These are phyloP conservation scores for Suillus bovinus DNA, from an alignment of 768 basidiomycete genomes.

Conservation along the genomic window DNA sequence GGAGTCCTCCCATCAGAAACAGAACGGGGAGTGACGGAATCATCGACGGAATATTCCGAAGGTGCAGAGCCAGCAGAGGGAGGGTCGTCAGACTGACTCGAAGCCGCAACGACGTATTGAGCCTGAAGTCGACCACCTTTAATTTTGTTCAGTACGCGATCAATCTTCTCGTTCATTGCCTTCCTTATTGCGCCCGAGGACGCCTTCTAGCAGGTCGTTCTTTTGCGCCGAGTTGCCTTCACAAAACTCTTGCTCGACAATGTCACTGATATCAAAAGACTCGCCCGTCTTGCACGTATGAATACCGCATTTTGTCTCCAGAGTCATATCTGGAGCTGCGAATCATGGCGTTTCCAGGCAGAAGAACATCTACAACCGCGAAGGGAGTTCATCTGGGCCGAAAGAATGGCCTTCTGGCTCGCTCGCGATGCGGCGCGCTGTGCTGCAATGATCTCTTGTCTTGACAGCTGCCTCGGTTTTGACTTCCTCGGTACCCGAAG, in stretches of 20 bases:
- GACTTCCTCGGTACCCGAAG: conserved; percentile 31
- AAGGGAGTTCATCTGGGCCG: conserved; percentile 79
- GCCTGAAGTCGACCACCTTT: conserved; percentile 55
- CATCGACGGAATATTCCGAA: conserved; percentile 57
- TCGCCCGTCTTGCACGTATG: conserved; percentile 93
- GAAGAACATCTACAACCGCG: conserved; percentile 87
- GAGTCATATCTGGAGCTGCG: conserved; percentile 78
- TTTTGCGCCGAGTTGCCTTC: conserved; percentile 43
- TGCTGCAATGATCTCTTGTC: conserved; percentile 91
- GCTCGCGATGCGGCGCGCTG: conserved; percentile 86
- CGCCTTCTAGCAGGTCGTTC: conserved; percentile 69
- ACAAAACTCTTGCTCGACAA: conserved; percentile 89
- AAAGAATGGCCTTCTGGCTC: conserved; percentile 82
- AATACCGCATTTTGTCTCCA: conserved; percentile 83
- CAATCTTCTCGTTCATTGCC: conserved; percentile 67
- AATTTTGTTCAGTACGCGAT: conserved; percentile 75
- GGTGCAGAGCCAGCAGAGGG: conserved; percentile 34
- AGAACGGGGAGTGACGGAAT: conserved; percentile 19
- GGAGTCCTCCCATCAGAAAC: conserved; percentile 30
- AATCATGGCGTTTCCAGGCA: conserved; percentile 83
- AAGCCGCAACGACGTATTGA: conserved; percentile 20
- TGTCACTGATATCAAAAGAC: conserved; percentile 90
- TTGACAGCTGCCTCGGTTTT: conserved; percentile 51
- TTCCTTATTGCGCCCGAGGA: conserved; percentile 57
- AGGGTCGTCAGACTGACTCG: conserved; percentile 23